Evolutionary conservation across 2,329 filamentous ascomycete genomes (phyloP).

Genomic region (Elsinoe australis): DNA sequence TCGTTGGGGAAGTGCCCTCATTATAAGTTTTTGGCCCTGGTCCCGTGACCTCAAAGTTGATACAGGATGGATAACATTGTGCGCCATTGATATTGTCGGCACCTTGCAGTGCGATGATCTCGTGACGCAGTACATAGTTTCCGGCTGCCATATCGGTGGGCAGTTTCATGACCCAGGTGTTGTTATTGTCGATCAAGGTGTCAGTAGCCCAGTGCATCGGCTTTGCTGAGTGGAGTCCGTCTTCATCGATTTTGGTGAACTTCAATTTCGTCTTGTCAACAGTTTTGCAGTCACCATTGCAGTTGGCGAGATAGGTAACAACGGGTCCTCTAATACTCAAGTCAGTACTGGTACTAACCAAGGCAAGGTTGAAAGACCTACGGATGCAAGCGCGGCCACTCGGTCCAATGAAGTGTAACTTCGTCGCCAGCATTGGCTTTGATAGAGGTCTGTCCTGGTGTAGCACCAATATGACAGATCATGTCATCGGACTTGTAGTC

Average conservation of each 20-base stretch:
- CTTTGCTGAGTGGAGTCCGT: conserved; percentile 44
- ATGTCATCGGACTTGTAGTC: conserved; percentile 25
- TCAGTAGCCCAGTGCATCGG: conserved; percentile 49
- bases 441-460: conserved; percentile 44
- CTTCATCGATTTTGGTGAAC: conserved; percentile 58
- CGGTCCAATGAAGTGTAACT: conserved; percentile 55
- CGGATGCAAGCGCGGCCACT: conserved; percentile 54
- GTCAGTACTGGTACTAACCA: too few relatives aligned
- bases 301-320: conserved; percentile 56
- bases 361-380: conserved; percentile 25
- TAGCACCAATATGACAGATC: conserved; percentile 46
- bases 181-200: conserved; percentile 40
- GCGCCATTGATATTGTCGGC: conserved; percentile 38
- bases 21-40: conserved; percentile 30
- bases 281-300: conserved; percentile 43
- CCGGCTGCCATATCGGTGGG: conserved; percentile 48
- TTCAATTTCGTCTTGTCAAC: conserved; percentile 48
- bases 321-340: conserved; percentile 58
- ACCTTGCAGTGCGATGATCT: conserved; percentile 54
- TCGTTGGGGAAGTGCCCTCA: conserved; percentile 6
- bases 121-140: conserved; percentile 54
- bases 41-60: conserved; percentile 52
- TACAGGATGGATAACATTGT: conserved; percentile 43
- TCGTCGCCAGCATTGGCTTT: conserved; percentile 52
- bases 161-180: conserved; percentile 45